Evolutionary conservation across 805 yeast genomes (phyloP).

Genomic region (Naumovozyma castellii): DNA sequence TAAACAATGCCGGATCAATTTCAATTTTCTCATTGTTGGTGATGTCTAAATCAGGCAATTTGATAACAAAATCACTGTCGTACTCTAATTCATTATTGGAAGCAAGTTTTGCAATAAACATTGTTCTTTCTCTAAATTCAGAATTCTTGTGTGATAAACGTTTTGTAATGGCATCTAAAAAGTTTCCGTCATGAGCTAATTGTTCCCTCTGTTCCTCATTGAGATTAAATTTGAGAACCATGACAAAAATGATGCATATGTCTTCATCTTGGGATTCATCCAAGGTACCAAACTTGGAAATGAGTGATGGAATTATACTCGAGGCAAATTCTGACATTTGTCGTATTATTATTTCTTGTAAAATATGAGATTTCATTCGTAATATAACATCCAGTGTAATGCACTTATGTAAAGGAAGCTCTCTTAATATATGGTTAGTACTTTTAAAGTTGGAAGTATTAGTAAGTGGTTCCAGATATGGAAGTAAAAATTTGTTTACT

Average conservation of each 20-base stretch:
- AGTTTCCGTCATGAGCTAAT: constrained; percentile 12
- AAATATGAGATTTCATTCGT: constrained; percentile 8
- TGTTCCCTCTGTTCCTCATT: constrained; percentile 4
- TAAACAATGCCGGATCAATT: constrained; percentile 6
- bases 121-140: constrained; percentile 26
- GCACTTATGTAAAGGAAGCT: constrained; percentile 6
- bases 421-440: constrained; percentile 8
- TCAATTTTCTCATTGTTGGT: neutral
- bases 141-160: constrained; percentile 18
- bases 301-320: constrained; percentile 2
- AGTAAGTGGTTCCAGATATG: constrained; percentile 12
- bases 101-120: constrained; percentile 26
- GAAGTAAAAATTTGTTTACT: constrained; percentile 11
- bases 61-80: constrained; percentile 22
- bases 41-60: constrained; percentile 12
- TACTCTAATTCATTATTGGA: constrained; percentile 20
- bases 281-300: constrained; percentile 5
- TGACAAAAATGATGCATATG: constrained; percentile 15
- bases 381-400: constrained; percentile 8
- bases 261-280: constrained; percentile 13
- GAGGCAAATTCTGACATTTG: constrained; percentile 4
- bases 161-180: constrained; percentile 24
- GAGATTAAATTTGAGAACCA: constrained; percentile 8
- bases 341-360: constrained; percentile 14
- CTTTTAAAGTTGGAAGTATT: constrained; percentile 4